phyloP scores from a whole-genome alignment of 2,329 filamentous ascomycete species.

The Dactylonectria macrodidyma region DNA sequence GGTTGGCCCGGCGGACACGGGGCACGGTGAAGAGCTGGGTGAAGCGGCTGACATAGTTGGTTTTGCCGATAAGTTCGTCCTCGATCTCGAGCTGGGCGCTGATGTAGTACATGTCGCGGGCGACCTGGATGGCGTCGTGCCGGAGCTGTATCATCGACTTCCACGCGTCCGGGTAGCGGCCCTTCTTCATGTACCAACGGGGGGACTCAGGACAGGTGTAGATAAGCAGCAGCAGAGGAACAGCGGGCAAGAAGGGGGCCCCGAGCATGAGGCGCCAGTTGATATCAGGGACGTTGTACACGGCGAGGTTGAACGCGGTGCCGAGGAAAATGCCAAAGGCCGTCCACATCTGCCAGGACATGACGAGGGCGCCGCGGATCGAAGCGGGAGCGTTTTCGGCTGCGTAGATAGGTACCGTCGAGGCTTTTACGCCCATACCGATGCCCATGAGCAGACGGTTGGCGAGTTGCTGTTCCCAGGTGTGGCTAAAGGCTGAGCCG shows the following conservation, averaged over 20 bases:
- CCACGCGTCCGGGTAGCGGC: slow-evolving; percentile 72
- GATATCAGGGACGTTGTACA: slow-evolving; percentile 44
- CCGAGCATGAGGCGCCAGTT: slow-evolving; percentile 65
- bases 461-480: slow-evolving; percentile 77
- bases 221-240: slow-evolving; percentile 68
- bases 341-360: slow-evolving; percentile 84
- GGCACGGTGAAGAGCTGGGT: slow-evolving; percentile 77
- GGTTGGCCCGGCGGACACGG: slow-evolving; percentile 77
- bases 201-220: slow-evolving; percentile 77
- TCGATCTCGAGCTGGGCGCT: slow-evolving; percentile 61
- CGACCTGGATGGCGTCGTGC: slow-evolving; percentile 68
- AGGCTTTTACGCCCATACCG: slow-evolving; percentile 77
- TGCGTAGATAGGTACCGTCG: slow-evolving; percentile 79
- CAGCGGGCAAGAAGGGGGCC: slow-evolving; percentile 72
- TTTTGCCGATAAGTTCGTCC: slow-evolving; percentile 55
- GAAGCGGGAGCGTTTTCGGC: slow-evolving; percentile 79
- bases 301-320: slow-evolving; percentile 55
- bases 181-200: slow-evolving; percentile 77
- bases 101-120: slow-evolving; percentile 72
- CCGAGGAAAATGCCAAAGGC: slow-evolving; percentile 67
- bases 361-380: slow-evolving; percentile 82
- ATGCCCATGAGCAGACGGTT: slow-evolving; percentile 79
- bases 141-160: slow-evolving; percentile 66
- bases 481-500: slow-evolving; percentile 74
- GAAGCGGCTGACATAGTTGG: slow-evolving; percentile 63